Evolutionary conservation across 768 basidiomycete genomes (phyloP).

Genomic region (Xerocomus potaroensis): DNA sequence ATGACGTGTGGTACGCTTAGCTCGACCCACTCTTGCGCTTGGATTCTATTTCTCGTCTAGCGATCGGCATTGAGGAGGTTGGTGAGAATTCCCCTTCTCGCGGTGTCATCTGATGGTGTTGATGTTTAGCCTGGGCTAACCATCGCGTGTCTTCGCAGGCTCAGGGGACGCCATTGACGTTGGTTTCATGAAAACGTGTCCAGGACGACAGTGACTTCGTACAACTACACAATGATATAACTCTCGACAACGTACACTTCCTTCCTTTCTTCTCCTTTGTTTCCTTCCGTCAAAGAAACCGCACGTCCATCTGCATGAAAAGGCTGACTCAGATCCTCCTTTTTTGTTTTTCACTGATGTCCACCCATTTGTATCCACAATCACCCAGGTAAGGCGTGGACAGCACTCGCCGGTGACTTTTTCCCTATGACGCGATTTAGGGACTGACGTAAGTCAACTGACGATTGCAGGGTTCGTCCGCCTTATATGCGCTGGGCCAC

Average conservation of each 20-base stretch:
- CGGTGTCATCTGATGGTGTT: slow-evolving; percentile 1
- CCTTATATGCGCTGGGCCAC: not conserved
- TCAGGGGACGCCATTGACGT: not conserved
- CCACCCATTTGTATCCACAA: too few relatives aligned
- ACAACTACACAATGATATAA: not conserved
- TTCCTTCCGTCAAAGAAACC: too few relatives aligned
- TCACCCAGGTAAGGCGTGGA: not conserved
- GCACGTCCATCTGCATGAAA: not conserved
- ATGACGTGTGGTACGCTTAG: not conserved
- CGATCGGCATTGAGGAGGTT: not conserved
- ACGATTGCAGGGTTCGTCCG: not conserved
- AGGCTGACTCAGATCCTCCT: too few relatives aligned
- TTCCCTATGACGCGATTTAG: not conserved
- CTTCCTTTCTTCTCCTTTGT: not conserved
- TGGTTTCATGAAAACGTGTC: slow-evolving; percentile 3
- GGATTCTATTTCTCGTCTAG: not conserved
- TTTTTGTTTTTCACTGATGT: too few relatives aligned
- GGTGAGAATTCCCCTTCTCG: not conserved
- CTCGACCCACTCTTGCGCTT: not conserved
- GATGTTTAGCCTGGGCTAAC: slow-evolving; percentile 2
- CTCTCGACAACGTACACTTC: not conserved
- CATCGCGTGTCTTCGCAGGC: slow-evolving; percentile 8
- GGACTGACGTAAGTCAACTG: not conserved
- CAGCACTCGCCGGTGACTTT: not conserved
- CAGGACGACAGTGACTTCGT: not conserved